phyloP scores from a whole-genome alignment of 257 asterid species.

The Salvia hispanica region DNA sequence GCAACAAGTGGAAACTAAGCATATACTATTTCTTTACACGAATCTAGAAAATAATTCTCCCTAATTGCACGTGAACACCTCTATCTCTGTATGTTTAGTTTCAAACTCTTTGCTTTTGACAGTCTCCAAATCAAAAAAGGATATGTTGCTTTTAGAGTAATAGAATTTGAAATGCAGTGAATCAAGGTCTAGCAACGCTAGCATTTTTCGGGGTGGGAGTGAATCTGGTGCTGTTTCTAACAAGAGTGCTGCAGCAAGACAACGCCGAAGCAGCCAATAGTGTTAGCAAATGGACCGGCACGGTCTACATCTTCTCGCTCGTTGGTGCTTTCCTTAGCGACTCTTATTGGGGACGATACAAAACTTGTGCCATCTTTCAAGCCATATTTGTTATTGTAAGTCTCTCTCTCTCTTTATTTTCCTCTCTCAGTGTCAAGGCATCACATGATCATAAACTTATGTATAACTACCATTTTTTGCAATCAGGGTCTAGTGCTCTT shows the following conservation, averaged over 20 bases:
- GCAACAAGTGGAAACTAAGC: slow-evolving; percentile 19
- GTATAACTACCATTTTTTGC: too few relatives aligned
- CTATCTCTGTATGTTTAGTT: not conserved
- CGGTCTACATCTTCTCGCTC: slow-evolving; percentile 91
- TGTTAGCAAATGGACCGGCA: slow-evolving; percentile 97
- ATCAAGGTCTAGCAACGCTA: slow-evolving; percentile 91
- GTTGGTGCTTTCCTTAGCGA: slow-evolving; percentile 97
- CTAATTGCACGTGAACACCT: slow-evolving; percentile 18
- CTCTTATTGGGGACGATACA: slow-evolving; percentile 96
- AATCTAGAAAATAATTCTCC: not conserved
- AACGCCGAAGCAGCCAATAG: slow-evolving; percentile 91
- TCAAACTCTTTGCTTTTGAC: not conserved
- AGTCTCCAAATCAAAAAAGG: not conserved
- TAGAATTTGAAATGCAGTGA: slow-evolving; percentile 46
- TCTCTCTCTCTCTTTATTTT: not conserved
- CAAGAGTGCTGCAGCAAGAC: slow-evolving; percentile 77
- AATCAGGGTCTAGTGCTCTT: slow-evolving; percentile 71
- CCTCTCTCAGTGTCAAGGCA: too few relatives aligned
- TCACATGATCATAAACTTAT: too few relatives aligned
- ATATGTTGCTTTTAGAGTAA: too few relatives aligned
- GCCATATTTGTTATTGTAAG: slow-evolving; percentile 74
- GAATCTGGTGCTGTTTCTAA: slow-evolving; percentile 85
- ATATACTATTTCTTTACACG: not conserved
- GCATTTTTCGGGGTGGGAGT: slow-evolving; percentile 96
- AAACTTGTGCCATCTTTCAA: slow-evolving; percentile 86